Evolutionary conservation across 2,329 filamentous ascomycete genomes (phyloP), one percentile per base, ranked within the genome.

Genomic region (Tolypocladium sp.): DNA sequence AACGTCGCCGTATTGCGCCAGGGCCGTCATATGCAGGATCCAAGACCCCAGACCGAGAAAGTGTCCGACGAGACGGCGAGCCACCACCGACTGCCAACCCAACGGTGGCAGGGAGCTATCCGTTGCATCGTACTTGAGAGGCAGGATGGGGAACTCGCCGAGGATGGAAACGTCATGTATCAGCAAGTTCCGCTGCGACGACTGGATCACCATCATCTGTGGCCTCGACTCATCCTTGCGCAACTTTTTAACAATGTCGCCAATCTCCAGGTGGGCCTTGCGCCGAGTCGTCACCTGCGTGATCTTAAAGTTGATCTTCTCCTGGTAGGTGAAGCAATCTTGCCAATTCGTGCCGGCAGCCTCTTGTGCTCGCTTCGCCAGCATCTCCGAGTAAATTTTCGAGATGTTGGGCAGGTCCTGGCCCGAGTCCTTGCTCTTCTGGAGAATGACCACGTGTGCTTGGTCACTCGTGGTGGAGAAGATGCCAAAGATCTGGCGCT

Each of bases 11-110:
- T 97, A 97, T 62, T 91, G 83, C 55, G 94, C 90, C 58, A 99
- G 83, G 54, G 92, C 87, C 33, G 91, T 89, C 22, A 99, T 80
- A 74, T 99, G 92, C 46, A 91, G 77, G 52, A 99, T 84, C 93
- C 94, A 99, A 0, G 90, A 87, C 1, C 92, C 91, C n/a, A 99
- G 83, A 59, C 91, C 91, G 17, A 99, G 82, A 70, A 97, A 99
- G 68, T 96, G 91, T 35, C 87, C 87, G 10, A 97, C 88, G 12
- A 97, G 77, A 33, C 93, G 85, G 67, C 91, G 91, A 2, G 92
- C 91, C 60, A 95, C 87, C 61, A 96, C 92, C 0, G 86, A 81
- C 71, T 97, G 94, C 94, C 94, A 99, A 2, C 92, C 92, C 20
- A 99, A 81, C 0, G 93, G 92, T 12, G 94, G 94, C 5, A 97